phyloP scores from a whole-genome alignment of 331 rosid genomes.

The Malus hybrid region DNA sequence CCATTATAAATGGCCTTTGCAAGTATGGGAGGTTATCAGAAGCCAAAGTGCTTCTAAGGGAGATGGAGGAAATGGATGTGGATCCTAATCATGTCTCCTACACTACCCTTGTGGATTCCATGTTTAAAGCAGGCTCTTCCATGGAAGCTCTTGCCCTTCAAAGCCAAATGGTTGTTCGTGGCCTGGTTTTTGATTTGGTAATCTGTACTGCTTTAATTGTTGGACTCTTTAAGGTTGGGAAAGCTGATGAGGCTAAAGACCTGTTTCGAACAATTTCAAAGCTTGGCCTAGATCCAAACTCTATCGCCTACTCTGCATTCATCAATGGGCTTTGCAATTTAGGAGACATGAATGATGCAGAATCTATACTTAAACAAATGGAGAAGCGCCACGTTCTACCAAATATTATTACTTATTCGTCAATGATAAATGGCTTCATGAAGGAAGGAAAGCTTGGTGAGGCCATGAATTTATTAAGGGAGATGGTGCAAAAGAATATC shows the following conservation, averaged over 20 bases:
- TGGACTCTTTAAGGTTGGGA: conserved; percentile 76
- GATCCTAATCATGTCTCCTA: conserved; percentile 65
- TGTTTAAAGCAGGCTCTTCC: conserved; percentile 53
- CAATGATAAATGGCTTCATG: conserved; percentile 64
- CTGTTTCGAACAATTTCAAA: conserved; percentile 42
- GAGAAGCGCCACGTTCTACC: conserved; percentile 49
- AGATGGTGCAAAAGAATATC: conserved; percentile 50
- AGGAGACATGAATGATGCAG: conserved; percentile 61
- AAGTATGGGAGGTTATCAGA: conserved; percentile 60
- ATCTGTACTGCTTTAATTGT: conserved; percentile 55
- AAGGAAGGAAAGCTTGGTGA: conserved; percentile 73
- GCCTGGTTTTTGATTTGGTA: conserved; percentile 57
- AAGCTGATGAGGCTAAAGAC: conserved; percentile 46
- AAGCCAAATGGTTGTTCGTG: conserved; percentile 69
- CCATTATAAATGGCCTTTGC: conserved; percentile 68
- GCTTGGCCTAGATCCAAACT: conserved; percentile 55
- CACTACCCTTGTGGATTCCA: conserved; percentile 49
- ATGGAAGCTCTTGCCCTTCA: conserved; percentile 59
- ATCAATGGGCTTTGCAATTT: conserved; percentile 60
- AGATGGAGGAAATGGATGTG: conserved; percentile 71
- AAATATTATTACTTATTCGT: conserved; percentile 59
- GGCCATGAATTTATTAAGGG: conserved; percentile 49
- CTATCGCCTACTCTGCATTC: conserved; percentile 65
- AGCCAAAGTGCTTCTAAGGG: conserved; percentile 54
- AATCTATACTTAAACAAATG: conserved; percentile 49